phyloP scores from a whole-genome alignment of 306 rosid species.

The Quercus cerris region DNA sequence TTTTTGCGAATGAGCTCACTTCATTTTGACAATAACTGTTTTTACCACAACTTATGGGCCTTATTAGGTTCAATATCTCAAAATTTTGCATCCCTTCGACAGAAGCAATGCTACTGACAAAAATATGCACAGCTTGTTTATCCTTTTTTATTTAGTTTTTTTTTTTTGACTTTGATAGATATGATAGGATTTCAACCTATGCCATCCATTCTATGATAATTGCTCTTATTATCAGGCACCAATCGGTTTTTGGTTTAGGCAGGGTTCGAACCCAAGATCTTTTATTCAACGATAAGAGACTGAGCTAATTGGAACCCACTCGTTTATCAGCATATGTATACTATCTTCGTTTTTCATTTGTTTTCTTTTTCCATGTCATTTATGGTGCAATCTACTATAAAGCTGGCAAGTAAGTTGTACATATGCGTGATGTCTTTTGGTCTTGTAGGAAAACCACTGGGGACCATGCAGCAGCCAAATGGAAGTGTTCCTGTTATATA shows the following conservation, averaged over 20 bases:
- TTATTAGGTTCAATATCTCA: background rate
- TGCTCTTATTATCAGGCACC: no score
- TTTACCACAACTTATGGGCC: background rate
- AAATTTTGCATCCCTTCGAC: background rate
- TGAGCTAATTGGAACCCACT: no score
- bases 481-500: slow-evolving; percentile 78
- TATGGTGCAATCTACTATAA: slow-evolving; percentile 4
- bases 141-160: background rate
- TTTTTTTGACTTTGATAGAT: no score
- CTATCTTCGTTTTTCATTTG: background rate
- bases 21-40: slow-evolving; percentile 8
- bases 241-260: no score
- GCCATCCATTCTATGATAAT: no score
- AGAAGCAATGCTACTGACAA: background rate
- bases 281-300: no score
- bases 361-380: background rate
- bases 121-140: background rate
- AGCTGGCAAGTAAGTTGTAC: slow-evolving; percentile 15
- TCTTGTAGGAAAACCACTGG: slow-evolving; percentile 75
- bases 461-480: slow-evolving; percentile 65
- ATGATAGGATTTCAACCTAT: no score
- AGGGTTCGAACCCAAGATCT: no score
- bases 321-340: background rate
- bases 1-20: slow-evolving; percentile 13
- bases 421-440: slow-evolving; percentile 30